Base-by-base conservation (phyloP, 306 rosid species). In the Malus fusca region DNA sequence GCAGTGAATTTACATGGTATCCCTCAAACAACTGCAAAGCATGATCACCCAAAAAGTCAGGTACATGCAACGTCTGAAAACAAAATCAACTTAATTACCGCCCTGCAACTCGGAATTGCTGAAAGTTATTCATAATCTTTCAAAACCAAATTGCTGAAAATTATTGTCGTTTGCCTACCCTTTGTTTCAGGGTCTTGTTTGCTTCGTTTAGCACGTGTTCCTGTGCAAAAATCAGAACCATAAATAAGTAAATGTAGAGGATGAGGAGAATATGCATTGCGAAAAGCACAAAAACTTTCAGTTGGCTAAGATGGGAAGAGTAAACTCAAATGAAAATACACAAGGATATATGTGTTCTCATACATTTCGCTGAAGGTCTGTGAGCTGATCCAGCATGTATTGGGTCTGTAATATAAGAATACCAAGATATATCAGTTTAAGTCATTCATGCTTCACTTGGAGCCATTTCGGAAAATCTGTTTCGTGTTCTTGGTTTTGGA, bases 361-460 rank as follows among this genome's bases (percentile, higher is more conserved):
- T 88, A 93, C 98, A 91, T 88, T 78, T 14, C 85, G 93, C 85
- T 91, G 98, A 83, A 91, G 97, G 73, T 93, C 97, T 75, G 92
- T 78, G 33, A 93, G 97, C 81, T 93, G 92, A 83, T 93, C 98
- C 81, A 93, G 82, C 98, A 93, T 89, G 85, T 21, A 85, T 66
- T 93, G 98, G 37, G 98, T 91, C 98, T 93, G 89, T 55, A 79
- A 62, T 1, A 11, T 17, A 66, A 26, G 14, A 33, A 71, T 31
- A 61, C 31, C 12, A 68, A 59, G 56, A 22, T 21, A 43, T 35
- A 23, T 73, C 52, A 37, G 23, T 72, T 44, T 58, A 22, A 13
- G 37, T 40, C 56, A 59, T 37, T 53, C 10, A 53, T 14, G 35
- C 17, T 60, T 58, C 23, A 55, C 31, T 22, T n/a, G 21, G 17